Evolutionary conservation across 169 alveolate genomes (phyloP).

Genomic region (Plasmodium yoelii): DNA sequence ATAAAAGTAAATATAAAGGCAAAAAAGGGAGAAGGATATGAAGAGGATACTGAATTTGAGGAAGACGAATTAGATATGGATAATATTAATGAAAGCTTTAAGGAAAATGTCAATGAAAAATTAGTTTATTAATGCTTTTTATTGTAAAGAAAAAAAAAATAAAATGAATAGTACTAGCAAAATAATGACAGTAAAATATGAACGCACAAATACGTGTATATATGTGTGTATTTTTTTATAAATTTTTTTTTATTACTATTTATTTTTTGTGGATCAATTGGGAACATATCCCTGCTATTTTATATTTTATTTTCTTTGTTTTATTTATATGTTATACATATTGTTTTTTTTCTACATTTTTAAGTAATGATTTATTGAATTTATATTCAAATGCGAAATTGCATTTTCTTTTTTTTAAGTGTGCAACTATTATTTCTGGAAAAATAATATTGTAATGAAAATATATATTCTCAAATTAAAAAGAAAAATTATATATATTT

Average conservation of each 20-base stretch:
- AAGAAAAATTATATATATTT: slow-evolving; percentile 5
- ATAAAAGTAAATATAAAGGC: slow-evolving; percentile 56
- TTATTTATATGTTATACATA: background rate
- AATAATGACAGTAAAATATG: background rate
- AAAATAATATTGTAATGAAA: slow-evolving; percentile 1
- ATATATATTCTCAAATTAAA: background rate
- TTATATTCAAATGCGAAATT: slow-evolving; percentile 24
- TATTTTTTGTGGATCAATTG: no score
- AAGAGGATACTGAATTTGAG: slow-evolving; percentile 30
- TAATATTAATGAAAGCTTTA: slow-evolving; percentile 64
- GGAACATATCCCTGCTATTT: no score
- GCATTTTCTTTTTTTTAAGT: slow-evolving; percentile 48
- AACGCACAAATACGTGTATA: background rate
- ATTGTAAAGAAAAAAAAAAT: background rate
- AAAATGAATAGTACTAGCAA: slow-evolving; percentile 7
- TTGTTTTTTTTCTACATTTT: no score
- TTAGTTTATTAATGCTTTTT: slow-evolving; percentile 22
- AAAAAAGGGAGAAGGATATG: slow-evolving; percentile 17
- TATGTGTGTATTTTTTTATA: no score
- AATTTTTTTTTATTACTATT: no score
- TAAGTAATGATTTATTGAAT: background rate
- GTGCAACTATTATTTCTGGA: background rate
- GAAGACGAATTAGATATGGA: slow-evolving; percentile 60
- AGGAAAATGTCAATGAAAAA: slow-evolving; percentile 68
- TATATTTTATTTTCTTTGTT: no score